Conservation (phyloP, 2,329 filamentous ascomycete genomes). For the Nemania bipapillata region DNA sequence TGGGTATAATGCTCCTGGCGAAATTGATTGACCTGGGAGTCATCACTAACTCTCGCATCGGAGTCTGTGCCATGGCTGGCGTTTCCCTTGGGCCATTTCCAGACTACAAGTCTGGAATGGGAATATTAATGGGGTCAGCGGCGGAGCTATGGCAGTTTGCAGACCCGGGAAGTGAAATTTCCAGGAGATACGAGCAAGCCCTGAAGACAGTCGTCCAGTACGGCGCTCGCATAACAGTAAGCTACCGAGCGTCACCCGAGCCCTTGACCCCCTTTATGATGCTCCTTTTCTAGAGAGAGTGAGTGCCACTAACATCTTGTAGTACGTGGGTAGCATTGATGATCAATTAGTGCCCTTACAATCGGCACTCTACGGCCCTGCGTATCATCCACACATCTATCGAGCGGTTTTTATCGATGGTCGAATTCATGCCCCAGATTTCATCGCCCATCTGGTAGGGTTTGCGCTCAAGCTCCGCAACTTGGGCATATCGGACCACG, state of each 20-base stretch:
- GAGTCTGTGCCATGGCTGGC: constrained; percentile 89
- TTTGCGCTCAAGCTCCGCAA: constrained; percentile 95
- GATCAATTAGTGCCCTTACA: constrained; percentile 95
- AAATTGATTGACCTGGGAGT: constrained; percentile 93
- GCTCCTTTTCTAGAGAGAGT: not conserved
- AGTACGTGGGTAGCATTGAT: constrained; percentile 91
- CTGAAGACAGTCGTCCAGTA: constrained; percentile 79
- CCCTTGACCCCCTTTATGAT: not conserved
- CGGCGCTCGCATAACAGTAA: constrained; percentile 77
- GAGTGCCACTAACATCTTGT: constrained; percentile 25
- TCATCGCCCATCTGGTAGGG: constrained; percentile 90
- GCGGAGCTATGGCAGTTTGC: constrained; percentile 95
- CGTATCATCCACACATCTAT: constrained; percentile 91
- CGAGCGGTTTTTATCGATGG: constrained; percentile 96
- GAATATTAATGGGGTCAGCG: constrained; percentile 88
- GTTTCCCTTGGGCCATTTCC: constrained; percentile 93
- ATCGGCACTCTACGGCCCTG: constrained; percentile 87
- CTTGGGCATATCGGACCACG: constrained; percentile 90
- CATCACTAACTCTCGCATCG: constrained; percentile 78
- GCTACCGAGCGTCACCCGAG: constrained; percentile 8
- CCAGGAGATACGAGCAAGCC: constrained; percentile 80
- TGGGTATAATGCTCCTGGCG: constrained; percentile 89
- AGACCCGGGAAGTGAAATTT: constrained; percentile 81
- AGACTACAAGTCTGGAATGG: constrained; percentile 87
- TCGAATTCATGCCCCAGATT: constrained; percentile 89